Evolutionary conservation across 208 protist species (phyloP).

Genomic region (Plasmodiophora brassicae): DNA sequence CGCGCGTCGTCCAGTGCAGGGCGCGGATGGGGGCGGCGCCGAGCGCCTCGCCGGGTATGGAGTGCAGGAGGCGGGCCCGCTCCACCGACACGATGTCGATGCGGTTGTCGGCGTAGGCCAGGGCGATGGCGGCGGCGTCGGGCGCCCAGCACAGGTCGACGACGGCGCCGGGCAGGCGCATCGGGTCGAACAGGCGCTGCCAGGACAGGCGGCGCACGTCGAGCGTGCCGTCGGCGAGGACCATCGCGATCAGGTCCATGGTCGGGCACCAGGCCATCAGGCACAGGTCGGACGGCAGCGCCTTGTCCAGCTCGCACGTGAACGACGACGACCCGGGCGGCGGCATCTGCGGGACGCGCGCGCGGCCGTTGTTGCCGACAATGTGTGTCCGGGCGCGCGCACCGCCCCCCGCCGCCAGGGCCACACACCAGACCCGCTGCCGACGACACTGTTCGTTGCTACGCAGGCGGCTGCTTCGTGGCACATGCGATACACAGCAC

Average conservation of each 20-base stretch:
- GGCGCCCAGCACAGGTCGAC: not conserved
- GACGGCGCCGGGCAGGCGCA: not conserved
- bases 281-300: not conserved
- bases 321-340: too few species aligned
- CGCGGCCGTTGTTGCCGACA: too few species aligned
- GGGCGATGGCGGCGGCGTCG: not conserved
- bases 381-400: too few species aligned
- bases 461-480: too few species aligned
- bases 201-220: slow-evolving; percentile 17
- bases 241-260: slow-evolving; percentile 23
- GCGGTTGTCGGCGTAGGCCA: not conserved
- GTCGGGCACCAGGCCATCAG: slow-evolving; percentile 25
- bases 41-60: too few species aligned
- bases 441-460: too few species aligned
- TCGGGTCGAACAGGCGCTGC: slow-evolving; percentile 20
- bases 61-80: not conserved
- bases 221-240: not conserved
- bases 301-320: not conserved
- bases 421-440: too few species aligned
- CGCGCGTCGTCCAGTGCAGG: too few species aligned
- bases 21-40: too few species aligned
- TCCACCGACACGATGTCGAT: not conserved
- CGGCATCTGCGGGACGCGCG: too few species aligned
- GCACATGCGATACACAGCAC: too few species aligned
- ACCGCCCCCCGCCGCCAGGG: too few species aligned